Evolutionary conservation across 2,329 filamentous ascomycete genomes (phyloP).

Genomic region (Chaetomiaceae sp.): DNA sequence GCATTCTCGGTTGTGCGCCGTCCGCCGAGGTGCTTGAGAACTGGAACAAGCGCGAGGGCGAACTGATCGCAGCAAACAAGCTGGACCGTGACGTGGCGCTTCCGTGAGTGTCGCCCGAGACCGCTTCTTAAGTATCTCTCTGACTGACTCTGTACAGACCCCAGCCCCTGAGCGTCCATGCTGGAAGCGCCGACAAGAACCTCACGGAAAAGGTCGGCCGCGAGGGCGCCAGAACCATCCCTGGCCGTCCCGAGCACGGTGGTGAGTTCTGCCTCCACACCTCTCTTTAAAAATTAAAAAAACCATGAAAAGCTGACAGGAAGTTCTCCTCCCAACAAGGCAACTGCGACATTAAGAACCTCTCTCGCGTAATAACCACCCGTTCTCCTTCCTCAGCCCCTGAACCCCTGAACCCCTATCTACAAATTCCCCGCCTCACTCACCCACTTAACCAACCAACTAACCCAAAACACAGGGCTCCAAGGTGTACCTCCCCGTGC

Average conservation of each 20-base stretch:
- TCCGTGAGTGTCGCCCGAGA: conserved; percentile 36
- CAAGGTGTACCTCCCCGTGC: conserved; percentile 83
- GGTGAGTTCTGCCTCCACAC: conserved; percentile 39
- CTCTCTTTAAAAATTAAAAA: background rate
- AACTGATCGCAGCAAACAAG: conserved; percentile 66
- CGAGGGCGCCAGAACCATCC: conserved; percentile 82
- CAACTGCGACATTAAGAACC: conserved; percentile 31
- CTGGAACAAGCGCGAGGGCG: conserved; percentile 80
- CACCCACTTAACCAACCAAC: conserved; percentile 47
- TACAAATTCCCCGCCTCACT: background rate
- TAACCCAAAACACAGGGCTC: conserved; percentile 45
- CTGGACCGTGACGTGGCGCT: conserved; percentile 69
- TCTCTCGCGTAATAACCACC: conserved; percentile 25
- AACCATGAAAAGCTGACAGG: background rate
- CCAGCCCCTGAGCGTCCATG: conserved; percentile 65
- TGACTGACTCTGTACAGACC: conserved; percentile 40
- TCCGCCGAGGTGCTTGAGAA: conserved; percentile 69
- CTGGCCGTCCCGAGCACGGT: conserved; percentile 78
- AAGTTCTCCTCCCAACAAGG: background rate
- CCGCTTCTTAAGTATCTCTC: too few species aligned
- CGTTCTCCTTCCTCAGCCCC: background rate
- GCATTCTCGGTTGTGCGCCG: conserved; percentile 85
- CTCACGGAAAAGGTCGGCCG: conserved; percentile 62
- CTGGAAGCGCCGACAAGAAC: conserved; percentile 56
- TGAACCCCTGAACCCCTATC: background rate